These are phyloP conservation scores for Neurospora sp. DNA, from an alignment of 2,329 filamentous ascomycete genomes.

Conservation along the genomic window DNA sequence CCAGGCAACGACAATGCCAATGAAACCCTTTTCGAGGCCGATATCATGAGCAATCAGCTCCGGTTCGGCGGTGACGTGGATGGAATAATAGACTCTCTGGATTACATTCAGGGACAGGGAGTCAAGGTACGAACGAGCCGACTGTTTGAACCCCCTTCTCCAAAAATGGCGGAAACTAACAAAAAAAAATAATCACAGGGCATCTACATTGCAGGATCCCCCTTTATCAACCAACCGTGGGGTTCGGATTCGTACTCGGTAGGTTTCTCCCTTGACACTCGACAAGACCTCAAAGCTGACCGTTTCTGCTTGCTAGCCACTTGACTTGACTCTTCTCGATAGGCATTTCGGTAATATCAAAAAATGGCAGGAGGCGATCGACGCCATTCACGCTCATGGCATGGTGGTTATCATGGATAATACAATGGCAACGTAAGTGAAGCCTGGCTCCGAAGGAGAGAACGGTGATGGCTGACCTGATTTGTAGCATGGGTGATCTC, in stretches of 20 bases:
- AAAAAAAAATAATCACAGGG: slow-evolving; percentile 22
- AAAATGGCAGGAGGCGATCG: slow-evolving; percentile 45
- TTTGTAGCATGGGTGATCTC: slow-evolving; percentile 44
- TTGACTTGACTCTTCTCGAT: slow-evolving; percentile 37
- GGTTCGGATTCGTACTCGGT: slow-evolving; percentile 46
- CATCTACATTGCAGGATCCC: slow-evolving; percentile 53
- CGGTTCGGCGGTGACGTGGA: slow-evolving; percentile 51
- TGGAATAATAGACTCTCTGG: slow-evolving; percentile 48
- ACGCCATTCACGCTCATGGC: slow-evolving; percentile 47
- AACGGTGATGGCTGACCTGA: slow-evolving; percentile 2
- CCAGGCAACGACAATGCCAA: slow-evolving; percentile 55
- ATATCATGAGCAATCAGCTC: slow-evolving; percentile 49
- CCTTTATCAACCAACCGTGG: slow-evolving; percentile 57
- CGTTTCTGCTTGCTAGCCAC: slow-evolving; percentile 1
- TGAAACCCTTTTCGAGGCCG: slow-evolving; percentile 49
- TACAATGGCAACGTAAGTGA: slow-evolving; percentile 48
- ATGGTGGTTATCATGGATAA: slow-evolving; percentile 62
- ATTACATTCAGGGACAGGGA: slow-evolving; percentile 56
- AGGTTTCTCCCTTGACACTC: slow-evolving; percentile 21
- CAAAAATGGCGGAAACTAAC: neutral
- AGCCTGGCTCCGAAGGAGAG: neutral
- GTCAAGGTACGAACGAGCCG: slow-evolving; percentile 31
- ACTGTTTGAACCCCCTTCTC: neutral
- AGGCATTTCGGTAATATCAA: slow-evolving; percentile 50
- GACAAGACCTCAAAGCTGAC: slow-evolving; percentile 17